Base-by-base conservation (phyloP, 768 basidiomycete genomes). In the Pleurotus eryngii region DNA sequence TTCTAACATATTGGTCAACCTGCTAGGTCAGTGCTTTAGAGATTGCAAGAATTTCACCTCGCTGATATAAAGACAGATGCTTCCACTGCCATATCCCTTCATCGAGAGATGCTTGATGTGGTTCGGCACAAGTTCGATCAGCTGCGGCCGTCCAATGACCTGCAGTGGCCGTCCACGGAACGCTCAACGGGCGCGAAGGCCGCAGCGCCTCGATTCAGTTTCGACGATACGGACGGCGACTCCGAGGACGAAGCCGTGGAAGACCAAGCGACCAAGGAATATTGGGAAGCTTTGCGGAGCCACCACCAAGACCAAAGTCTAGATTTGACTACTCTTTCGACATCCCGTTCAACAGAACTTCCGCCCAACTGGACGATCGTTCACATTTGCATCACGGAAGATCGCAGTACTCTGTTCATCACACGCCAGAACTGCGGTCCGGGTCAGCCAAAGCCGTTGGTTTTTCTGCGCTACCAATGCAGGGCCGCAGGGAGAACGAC, bases 391-490 rank as follows among this genome's bases (percentile, higher is more conserved):
- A 78, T 98, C 56, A 88, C 92, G 0, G 84, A 89, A 1, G 93
- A 97, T 64, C 86, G 85, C 60, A 86, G 82, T 60, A 89, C 90
- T 5, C 78, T 98, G 67, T 87, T 98, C 60, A 72, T 97, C 46
- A 86, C 90, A 3, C 86, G 95, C 14, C 87, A 93, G 63, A 81
- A 87, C 20, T 77, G 81, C 1, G 77, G 76, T 0, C 69, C 71
- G 14, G 71, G 69, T 2, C 57, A 72, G 6, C 62, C 58, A 22
- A 62, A 80, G 3, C 90, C 94, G 0, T 74, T 98, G 22, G 77
- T 98, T 11, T 11, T 94, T 98, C 70, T 92, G 90, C 59, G 77
- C n/a, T 98, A 1, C 96, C 97, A 0, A 76, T 98, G 20, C 89
- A 92, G 60, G 90, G 90, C 9, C 79, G 91, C 47, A 76, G 94